Base-by-base conservation (phyloP, 1,284 basidiomycete species). In the Phenoliferia sp. region DNA sequence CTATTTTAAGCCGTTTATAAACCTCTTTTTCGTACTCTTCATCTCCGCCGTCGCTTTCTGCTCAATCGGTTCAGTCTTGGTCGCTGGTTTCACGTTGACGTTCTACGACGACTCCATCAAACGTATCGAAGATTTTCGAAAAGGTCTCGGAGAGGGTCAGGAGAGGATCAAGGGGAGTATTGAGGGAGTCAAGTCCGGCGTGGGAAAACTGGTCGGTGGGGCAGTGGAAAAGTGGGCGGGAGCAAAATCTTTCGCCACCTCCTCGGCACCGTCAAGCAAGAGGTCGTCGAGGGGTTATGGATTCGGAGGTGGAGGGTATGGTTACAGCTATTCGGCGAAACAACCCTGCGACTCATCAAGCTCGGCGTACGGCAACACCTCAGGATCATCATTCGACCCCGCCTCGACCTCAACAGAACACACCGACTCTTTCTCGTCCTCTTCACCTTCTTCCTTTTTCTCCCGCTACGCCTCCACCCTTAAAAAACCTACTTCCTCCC, bases 41-140 rank as follows among this genome's bases (percentile, higher is more conserved):
- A 63, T 72, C 44, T 64, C 66, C 2, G 55, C 65, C n/a, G 35
- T 72, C 44, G 67, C 66, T 1, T 62, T 57, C 29, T 15, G 65
- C 33, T 64, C 70, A 9, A 48, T 72, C 34, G 64, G 64, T 2
- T 59, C 66, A 34, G 70, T 72, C 35, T 63, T 72, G 28, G 52
- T 67, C 59, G 31, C 64, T 4, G 66, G 64, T 6, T 68, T 70
- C 61, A 58, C 66, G 19, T 56, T 70, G 19, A 70, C 71, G 0
- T 66, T 72, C 54, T 70, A 66, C 50, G 71, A 72, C 55, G 71
- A 72, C 54, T 70, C 62, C 52, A 19, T 44, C 19, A 36, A 50
- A 39, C 48, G 69, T 12, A 17, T 70, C 31, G 63, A 34, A 4
- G 34, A 28, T 22, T 59, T 63, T 9, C 54, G 60, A 48, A 50